Conservation (phyloP, 805 yeast genomes). For the Starmerella tilneyi region DNA sequence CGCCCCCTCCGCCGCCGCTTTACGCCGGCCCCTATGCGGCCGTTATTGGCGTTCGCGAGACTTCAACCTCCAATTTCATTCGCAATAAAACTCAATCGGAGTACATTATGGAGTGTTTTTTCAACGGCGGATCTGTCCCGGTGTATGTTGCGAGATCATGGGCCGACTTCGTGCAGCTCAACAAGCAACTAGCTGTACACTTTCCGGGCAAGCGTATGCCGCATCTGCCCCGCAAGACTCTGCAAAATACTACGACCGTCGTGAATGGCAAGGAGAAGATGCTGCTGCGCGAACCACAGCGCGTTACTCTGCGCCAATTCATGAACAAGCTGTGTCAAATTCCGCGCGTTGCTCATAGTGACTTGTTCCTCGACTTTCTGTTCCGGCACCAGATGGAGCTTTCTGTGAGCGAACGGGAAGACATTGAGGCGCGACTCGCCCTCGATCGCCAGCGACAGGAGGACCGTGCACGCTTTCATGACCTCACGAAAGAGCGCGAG, state of each 20-base stretch:
- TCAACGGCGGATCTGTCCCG: slow-evolving; percentile 27
- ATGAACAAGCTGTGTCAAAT: slow-evolving; percentile 44
- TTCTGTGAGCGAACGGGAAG: slow-evolving; percentile 40
- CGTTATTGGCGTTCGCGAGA: slow-evolving; percentile 52
- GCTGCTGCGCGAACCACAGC: slow-evolving; percentile 61
- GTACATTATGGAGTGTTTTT: slow-evolving; percentile 27
- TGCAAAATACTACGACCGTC: slow-evolving; percentile 16
- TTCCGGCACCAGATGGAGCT: slow-evolving; percentile 35
- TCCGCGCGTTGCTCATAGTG: slow-evolving; percentile 46
- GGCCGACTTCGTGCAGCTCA: slow-evolving; percentile 53
- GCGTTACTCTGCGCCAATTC: slow-evolving; percentile 71
- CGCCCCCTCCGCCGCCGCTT: slow-evolving; percentile 24
- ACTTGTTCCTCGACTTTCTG: slow-evolving; percentile 46
- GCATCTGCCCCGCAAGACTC: slow-evolving; percentile 46
- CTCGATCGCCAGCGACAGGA: slow-evolving; percentile 54
- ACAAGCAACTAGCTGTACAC: slow-evolving; percentile 37
- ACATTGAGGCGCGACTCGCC: slow-evolving; percentile 47
- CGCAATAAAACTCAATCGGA: slow-evolving; percentile 28
- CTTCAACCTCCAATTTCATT: slow-evolving; percentile 26
- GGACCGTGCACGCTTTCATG: slow-evolving; percentile 62
- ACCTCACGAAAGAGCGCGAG: slow-evolving; percentile 52
- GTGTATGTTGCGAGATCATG: slow-evolving; percentile 53
- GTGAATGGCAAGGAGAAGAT: slow-evolving; percentile 20
- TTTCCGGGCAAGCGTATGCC: slow-evolving; percentile 66
- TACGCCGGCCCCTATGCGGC: slow-evolving; percentile 54